Percentiles rank a stretch among this genome's conserved stretches.
These are phyloP conservation scores for Allium cepa DNA, from an alignment of 106 monocot species.

Conservation along the genomic window DNA sequence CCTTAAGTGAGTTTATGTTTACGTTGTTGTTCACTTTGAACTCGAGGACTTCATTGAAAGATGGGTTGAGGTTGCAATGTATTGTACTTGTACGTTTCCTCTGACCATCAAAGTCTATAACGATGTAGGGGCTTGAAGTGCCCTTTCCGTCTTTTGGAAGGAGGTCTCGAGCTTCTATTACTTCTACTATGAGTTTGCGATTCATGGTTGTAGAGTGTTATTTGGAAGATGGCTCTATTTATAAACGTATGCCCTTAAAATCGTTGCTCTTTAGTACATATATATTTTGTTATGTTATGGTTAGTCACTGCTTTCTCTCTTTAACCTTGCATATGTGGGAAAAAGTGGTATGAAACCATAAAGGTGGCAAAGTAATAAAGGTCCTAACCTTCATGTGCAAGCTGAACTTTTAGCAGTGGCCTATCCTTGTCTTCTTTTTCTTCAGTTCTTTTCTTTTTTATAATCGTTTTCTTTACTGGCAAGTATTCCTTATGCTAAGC, in stretches of 20 bases:
- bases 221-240: not conserved
- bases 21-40: slow-evolving; percentile 25
- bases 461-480: slow-evolving; percentile 3
- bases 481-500: slow-evolving; percentile 5
- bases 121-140: slow-evolving; percentile 70
- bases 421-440: slow-evolving; percentile 5
- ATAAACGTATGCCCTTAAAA: slow-evolving; percentile 2
- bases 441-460: not conserved
- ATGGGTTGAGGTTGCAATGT: slow-evolving; percentile 54
- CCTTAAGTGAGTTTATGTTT: slow-evolving; percentile 7
- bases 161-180: slow-evolving; percentile 69
- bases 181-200: slow-evolving; percentile 79
- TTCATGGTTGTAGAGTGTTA: slow-evolving; percentile 17
- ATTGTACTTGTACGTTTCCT: slow-evolving; percentile 54
- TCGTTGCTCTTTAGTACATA: not conserved
- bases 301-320: not conserved
- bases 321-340: not conserved
- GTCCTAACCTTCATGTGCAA: slow-evolving; percentile 13
- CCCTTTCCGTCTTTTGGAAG: slow-evolving; percentile 84
- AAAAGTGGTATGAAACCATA: not conserved
- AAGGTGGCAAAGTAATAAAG: not conserved
- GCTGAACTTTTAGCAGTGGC: not conserved
- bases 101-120: slow-evolving; percentile 84
- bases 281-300: not conserved
- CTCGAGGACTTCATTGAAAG: slow-evolving; percentile 65